Evolutionary conservation across 148 eudicot genomes (phyloP).

Genomic region (Vaccinium vitisidaea): DNA sequence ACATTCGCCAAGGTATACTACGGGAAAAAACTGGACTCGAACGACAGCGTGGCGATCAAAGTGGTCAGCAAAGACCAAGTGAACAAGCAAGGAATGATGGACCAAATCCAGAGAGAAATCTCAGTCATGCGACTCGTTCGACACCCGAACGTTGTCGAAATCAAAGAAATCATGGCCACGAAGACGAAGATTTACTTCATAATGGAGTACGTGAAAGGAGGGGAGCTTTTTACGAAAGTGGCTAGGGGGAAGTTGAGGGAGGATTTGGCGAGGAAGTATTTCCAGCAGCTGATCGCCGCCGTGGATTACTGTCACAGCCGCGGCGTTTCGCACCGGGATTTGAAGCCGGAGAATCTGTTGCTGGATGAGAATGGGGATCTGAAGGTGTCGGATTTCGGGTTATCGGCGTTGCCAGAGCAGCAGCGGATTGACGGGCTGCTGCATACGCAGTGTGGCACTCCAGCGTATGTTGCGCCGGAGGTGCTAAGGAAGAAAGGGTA

Average conservation of each 20-base stretch:
- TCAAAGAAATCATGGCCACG: slow-evolving; percentile 72
- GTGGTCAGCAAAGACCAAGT: slow-evolving; percentile 50
- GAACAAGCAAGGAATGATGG: slow-evolving; percentile 41
- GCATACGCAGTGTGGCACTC: slow-evolving; percentile 57
- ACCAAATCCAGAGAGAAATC: slow-evolving; percentile 59
- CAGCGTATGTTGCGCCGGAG: slow-evolving; percentile 63
- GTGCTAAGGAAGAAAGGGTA: slow-evolving; percentile 28
- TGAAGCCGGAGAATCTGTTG: slow-evolving; percentile 56
- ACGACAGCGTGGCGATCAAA: slow-evolving; percentile 53
- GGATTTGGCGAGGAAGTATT: slow-evolving; percentile 42
- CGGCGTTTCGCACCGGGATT: slow-evolving; percentile 56
- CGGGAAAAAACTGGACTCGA: slow-evolving; percentile 24
- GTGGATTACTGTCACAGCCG: slow-evolving; percentile 54
- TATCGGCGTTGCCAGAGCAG: slow-evolving; percentile 42
- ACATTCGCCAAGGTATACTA: slow-evolving; percentile 60
- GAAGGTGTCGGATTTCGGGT: slow-evolving; percentile 56
- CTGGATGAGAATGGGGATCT: slow-evolving; percentile 39
- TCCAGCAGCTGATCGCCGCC: slow-evolving; percentile 51
- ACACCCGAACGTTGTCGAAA: slow-evolving; percentile 54
- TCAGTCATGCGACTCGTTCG: slow-evolving; percentile 46
- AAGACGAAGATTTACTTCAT: slow-evolving; percentile 41
- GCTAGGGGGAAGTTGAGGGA: slow-evolving; percentile 33
- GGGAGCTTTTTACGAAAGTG: slow-evolving; percentile 52
- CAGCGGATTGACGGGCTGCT: slow-evolving; percentile 31
- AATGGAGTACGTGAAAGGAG: slow-evolving; percentile 57